Conservation (phyloP, 306 rosid species). For the Bauhinia variegata region DNA sequence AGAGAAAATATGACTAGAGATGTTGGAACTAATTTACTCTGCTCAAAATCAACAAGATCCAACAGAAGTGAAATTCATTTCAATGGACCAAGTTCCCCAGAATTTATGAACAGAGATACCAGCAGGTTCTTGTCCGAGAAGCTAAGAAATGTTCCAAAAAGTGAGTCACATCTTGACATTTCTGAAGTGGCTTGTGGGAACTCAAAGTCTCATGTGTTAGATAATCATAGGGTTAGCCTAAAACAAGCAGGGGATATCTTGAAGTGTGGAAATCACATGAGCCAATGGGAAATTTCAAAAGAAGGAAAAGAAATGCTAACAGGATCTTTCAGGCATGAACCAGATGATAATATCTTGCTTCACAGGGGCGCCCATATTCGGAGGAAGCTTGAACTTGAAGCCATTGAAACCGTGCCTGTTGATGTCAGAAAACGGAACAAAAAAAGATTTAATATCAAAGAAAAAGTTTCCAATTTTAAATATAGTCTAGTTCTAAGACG, state of each 20-base stretch:
- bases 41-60: conserved; percentile 77
- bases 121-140: conserved; percentile 70
- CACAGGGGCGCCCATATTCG: conserved; percentile 78
- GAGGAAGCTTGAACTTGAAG: conserved; percentile 96
- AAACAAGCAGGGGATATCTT: conserved; percentile 42
- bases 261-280: conserved; percentile 38
- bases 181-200: conserved; percentile 42
- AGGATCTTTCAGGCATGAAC: conserved; percentile 82
- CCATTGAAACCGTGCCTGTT: conserved; percentile 50
- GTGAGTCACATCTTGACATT: conserved; percentile 50
- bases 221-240: conserved; percentile 44
- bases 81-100: conserved; percentile 62
- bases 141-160: conserved; percentile 57
- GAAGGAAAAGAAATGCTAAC: conserved; percentile 60
- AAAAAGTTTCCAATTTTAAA: conserved; percentile 77
- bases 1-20: conserved; percentile 76
- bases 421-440: conserved; percentile 64
- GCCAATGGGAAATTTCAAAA: conserved; percentile 52
- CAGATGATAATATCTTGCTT: conserved; percentile 48
- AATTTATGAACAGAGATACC: conserved; percentile 70
- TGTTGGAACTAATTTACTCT: conserved; percentile 53
- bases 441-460: conserved; percentile 81
- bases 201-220: conserved; percentile 52
- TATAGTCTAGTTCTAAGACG: conserved; percentile 74
- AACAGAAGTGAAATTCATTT: conserved; percentile 63